Evolutionary conservation across 2,329 filamentous ascomycete genomes (phyloP), one percentile per base, ranked within the genome.

Genomic region (Chaetomium strumarium): DNA sequence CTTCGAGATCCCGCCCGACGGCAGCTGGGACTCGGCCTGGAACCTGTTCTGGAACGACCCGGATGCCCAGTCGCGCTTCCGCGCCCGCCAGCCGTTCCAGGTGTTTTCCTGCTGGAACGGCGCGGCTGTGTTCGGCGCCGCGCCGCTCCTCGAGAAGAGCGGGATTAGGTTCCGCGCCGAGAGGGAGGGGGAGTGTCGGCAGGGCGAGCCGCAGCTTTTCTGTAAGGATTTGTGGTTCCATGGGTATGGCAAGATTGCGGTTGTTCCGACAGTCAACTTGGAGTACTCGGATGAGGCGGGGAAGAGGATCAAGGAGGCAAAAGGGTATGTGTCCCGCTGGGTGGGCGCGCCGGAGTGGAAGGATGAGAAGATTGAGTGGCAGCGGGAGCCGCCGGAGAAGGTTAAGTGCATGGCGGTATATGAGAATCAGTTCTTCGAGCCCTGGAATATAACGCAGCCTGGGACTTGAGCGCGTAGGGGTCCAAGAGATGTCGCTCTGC

Each of bases 101-200:
- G 80, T 82, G 0, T 83, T 80, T 53, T 64, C 78, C 1, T 84
- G 81, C 63, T 83, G 80, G 80, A 82, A 83, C 53, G 81, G 80
- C 2, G 77, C 74, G 0, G 70, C 70, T 0, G 72, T 71, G 0
- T 74, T 83, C 47, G 67, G 66, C 0, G 78, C 77, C 0, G 64
- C 66, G 38, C 76, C 78, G 0, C 61, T 83, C 13, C 19, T 79
- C 4, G 65, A 71, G 13, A 59, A 66, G 13, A 59, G 66, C 0
- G 67, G 66, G 10, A 62, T 81, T 2, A 56, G 62, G 6, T 83
- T 83, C 59, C 70, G 80, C 1, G 60, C 58, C 1, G 59, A 65
- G 6, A 53, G 62, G 14, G 58, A 60, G 13, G 68, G 62, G 5
- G 80, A 83, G 60, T 83, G 79, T 52, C 68, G 63, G 11, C 72